These are phyloP conservation scores for Penicillium macrosclerotiorum DNA, from an alignment of 495 filamentous ascomycete species.

Conservation along the genomic window DNA sequence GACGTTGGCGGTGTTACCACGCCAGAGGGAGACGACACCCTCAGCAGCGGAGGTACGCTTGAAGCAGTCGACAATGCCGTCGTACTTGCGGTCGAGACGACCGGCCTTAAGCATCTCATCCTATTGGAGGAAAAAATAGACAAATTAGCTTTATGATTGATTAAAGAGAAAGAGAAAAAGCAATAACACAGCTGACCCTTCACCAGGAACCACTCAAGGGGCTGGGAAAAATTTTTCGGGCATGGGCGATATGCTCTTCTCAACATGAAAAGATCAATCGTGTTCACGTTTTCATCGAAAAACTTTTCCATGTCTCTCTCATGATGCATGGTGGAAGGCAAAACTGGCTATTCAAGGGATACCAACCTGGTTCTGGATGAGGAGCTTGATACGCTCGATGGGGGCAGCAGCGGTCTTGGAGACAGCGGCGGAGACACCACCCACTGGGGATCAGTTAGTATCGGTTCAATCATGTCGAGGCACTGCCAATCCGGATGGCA, in stretches of 20 bases:
- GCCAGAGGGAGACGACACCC: constrained; percentile 83
- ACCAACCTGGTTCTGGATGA: constrained; percentile 98
- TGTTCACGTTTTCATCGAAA: background rate
- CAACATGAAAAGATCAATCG: background rate
- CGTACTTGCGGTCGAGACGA: constrained; percentile 96
- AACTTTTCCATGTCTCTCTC: background rate
- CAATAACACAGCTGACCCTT: constrained; percentile 9
- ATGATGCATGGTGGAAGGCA: background rate
- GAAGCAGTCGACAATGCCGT: constrained; percentile 95
- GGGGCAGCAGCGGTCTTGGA: constrained; percentile 99
- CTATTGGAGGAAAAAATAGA: constrained; percentile 41
- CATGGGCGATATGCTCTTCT: background rate
- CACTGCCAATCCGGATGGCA: constrained; percentile 1
- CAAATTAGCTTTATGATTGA: constrained; percentile 16
- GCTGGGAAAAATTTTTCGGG: constrained; percentile 8
- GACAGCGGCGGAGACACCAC: constrained; percentile 99
- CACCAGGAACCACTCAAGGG: constrained; percentile 8
- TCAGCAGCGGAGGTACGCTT: constrained; percentile 78
- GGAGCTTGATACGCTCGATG: constrained; percentile 99
- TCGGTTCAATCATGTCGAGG: background rate
- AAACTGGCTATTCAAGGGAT: constrained; percentile 2
- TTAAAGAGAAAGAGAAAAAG: background rate
- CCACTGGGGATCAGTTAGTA: constrained; percentile 64
- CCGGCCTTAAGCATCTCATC: constrained; percentile 99
- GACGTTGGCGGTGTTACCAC: constrained; percentile 99